These are phyloP conservation scores for Cystobasidium pallidum DNA, from an alignment of 1,284 basidiomycete species.

Conservation along the genomic window DNA sequence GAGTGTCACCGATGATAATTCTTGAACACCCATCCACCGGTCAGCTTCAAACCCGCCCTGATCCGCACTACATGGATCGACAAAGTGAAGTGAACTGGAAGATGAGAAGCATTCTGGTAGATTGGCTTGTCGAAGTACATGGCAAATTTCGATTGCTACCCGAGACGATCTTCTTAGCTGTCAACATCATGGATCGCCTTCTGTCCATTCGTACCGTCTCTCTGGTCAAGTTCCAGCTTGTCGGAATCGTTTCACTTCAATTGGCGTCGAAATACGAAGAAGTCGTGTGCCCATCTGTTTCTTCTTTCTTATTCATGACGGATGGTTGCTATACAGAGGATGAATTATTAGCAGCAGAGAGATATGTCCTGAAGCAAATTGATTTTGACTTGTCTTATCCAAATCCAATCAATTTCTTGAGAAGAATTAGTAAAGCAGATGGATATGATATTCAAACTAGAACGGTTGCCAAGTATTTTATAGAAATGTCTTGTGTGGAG, in stretches of 20 bases:
- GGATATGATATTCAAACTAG: constrained; percentile 89
- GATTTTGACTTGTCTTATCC: constrained; percentile 91
- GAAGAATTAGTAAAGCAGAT: constrained; percentile 93
- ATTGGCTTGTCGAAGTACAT: constrained; percentile 98
- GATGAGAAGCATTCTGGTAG: constrained; percentile 91
- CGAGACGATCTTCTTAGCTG: constrained; percentile 91
- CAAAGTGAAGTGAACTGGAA: constrained; percentile 87
- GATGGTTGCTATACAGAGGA: constrained; percentile 82
- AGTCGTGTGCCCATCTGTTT: constrained; percentile 85
- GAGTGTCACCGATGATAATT: no score
- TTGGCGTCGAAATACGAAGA: constrained; percentile 95
- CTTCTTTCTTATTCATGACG: constrained; percentile 84
- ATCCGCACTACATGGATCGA: constrained; percentile 84
- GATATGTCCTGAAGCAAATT: constrained; percentile 87
- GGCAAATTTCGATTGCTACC: constrained; percentile 89
- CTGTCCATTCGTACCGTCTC: constrained; percentile 86
- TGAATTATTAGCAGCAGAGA: constrained; percentile 91
- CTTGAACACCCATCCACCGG: no score
- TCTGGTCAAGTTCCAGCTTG: constrained; percentile 89
- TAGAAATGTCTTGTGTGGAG: constrained; percentile 88
- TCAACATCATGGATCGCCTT: constrained; percentile 97
- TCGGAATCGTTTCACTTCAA: constrained; percentile 92
- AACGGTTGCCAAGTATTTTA: constrained; percentile 88
- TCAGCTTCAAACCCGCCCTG: constrained; percentile 78
- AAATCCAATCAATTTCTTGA: constrained; percentile 89